Conservation (phyloP, 179 eudicot genomes). For the Silene noctiflora region DNA sequence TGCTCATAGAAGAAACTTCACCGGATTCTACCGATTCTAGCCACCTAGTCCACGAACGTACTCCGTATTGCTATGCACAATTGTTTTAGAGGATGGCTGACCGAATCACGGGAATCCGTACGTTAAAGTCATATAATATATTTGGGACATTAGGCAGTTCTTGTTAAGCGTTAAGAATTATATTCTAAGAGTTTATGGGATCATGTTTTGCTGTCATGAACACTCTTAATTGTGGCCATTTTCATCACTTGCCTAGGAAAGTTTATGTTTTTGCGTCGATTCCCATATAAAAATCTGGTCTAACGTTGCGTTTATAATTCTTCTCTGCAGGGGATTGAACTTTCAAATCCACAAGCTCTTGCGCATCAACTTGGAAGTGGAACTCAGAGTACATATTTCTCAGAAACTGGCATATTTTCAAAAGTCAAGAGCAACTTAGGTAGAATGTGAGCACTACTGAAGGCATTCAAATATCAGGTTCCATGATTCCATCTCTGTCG, state of each 20-base stretch:
- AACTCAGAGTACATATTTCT: conserved; percentile 92
- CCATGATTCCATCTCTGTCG: conserved; percentile 8
- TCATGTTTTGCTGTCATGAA: neutral
- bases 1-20: too few species aligned
- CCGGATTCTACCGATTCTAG: too few species aligned
- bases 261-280: neutral
- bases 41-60: too few species aligned
- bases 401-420: conserved; percentile 94
- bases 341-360: conserved; percentile 85
- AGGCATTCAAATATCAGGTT: neutral
- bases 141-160: neutral
- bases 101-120: too few species aligned
- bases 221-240: neutral
- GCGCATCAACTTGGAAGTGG: conserved; percentile 91
- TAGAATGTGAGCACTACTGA: conserved; percentile 38
- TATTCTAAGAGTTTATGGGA: neutral
- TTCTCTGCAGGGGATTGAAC: conserved; percentile 79
- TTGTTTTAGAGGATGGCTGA: too few species aligned
- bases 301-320: conserved; percentile 13
- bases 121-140: neutral
- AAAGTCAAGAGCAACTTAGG: conserved; percentile 61
- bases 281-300: neutral
- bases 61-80: too few species aligned
- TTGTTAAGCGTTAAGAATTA: neutral
- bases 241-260: too few species aligned